Base-by-base conservation (phyloP, 2,329 filamentous ascomycete species). In the Dryadomyces quercivorus region DNA sequence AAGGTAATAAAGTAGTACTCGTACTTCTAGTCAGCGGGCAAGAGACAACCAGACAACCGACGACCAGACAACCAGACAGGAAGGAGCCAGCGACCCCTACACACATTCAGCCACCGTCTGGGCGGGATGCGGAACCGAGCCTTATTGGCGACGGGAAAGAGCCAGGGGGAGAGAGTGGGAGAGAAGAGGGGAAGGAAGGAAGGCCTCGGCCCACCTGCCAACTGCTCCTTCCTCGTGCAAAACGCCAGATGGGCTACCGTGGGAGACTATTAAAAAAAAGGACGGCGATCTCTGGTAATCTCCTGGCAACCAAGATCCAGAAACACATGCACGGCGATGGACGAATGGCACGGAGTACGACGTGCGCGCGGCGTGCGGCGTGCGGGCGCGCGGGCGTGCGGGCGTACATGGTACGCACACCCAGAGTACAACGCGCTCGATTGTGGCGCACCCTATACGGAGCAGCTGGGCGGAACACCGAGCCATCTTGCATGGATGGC, bases 121-220 rank as follows among this genome's bases (percentile, higher is more conserved):
- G 10, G 36, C 36, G 36, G 36, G 36, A 40, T 21, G 44, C 44
- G 44, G 44, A 46, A 46, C 20, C 42, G 21, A n/a, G 20, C 44
- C 4, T 40, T 40, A 40, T 40, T 40, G 36, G 42, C 26, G 51
- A n/a, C 16, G 44, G 40, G 22, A 9, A 43, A 38, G 50, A 12
- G 26, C 40, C 26, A 50, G 22, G n/a, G 20, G n/a, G 15, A n/a
- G 47, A 26, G 26, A 36, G 18, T 18, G 49, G 36, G 49, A 50
- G 49, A 9, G 36, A 5, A 42, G 49, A 36, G 49, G n/a, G 16
- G 34, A 21, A 40, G 40, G 50, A 6, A 50, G 38, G 52, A 26
- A n/a, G 20, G 38, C 43, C 48, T 55, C 26, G 51, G 53, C 53
- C 40, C 53, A 51, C 53, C 53, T 51, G 53, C 53, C 53, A 52